Conservation (phyloP, 179 eudicot species). For the Camellia oleifera region DNA sequence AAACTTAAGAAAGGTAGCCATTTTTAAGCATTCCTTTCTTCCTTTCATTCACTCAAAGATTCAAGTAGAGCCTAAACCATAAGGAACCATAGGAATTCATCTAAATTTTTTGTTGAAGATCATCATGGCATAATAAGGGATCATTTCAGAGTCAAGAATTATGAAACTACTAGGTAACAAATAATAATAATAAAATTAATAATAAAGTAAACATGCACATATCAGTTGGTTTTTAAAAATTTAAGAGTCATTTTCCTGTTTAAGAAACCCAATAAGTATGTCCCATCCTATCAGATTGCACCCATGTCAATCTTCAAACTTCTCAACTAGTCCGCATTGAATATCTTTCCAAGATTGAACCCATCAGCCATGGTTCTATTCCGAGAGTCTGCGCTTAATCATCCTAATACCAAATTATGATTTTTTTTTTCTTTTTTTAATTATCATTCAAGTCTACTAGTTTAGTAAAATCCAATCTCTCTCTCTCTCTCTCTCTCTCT, state of each 20-base stretch:
- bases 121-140: neutral
- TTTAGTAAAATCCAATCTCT: neutral
- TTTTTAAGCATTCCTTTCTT: neutral
- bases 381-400: neutral
- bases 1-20: neutral
- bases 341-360: neutral
- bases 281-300: conserved; percentile 6
- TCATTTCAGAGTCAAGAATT: neutral
- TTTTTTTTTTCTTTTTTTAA: no score
- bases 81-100: neutral
- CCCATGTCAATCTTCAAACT: conserved; percentile 1
- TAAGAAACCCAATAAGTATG: no score
- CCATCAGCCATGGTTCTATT: neutral
- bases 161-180: neutral
- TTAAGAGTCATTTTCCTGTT: no score
- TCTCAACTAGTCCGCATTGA: neutral
- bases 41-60: neutral
- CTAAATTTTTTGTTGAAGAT: neutral
- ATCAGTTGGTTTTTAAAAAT: neutral
- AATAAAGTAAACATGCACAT: no score
- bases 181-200: neutral
- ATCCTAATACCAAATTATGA: neutral
- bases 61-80: neutral
- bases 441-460: neutral
- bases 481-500: neutral